Evolutionary conservation across 768 basidiomycete genomes (phyloP).

Genomic region (Leccinum variicolor): DNA sequence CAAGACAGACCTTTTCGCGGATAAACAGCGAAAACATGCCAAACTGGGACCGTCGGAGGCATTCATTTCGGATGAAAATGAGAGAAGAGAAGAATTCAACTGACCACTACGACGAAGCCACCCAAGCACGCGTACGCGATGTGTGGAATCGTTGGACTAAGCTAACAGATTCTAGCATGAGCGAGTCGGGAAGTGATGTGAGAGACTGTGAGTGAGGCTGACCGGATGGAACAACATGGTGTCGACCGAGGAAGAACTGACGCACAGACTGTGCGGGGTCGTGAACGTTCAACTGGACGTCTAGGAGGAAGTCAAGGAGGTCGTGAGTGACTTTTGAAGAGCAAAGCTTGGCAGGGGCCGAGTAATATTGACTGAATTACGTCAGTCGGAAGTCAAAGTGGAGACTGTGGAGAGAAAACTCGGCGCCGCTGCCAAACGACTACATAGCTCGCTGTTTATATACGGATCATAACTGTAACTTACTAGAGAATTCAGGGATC

Average conservation of each 20-base stretch:
- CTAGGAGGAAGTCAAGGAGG: neutral
- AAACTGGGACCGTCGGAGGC: conserved; percentile 53
- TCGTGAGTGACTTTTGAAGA: neutral
- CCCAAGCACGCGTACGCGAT: conserved; percentile 77
- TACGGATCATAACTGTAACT: neutral
- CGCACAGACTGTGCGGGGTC: conserved; percentile 2
- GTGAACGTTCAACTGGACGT: neutral
- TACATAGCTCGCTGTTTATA: neutral
- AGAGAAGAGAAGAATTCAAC: conserved; percentile 21
- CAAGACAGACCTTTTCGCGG: conserved; percentile 67
- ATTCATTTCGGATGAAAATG: neutral
- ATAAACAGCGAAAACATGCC: conserved; percentile 94
- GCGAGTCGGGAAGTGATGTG: neutral
- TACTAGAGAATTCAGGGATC: neutral
- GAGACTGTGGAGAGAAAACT: neutral
- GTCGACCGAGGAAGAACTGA: conserved; percentile 13
- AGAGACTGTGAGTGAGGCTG: conserved; percentile 17
- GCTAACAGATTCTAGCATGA: conserved; percentile 8
- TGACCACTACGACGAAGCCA: conserved; percentile 74
- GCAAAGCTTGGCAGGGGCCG: conserved; percentile 6
- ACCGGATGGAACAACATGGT: conserved; percentile 53
- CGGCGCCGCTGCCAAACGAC: neutral
- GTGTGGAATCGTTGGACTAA: conserved; percentile 63
- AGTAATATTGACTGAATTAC: conserved; percentile 6
- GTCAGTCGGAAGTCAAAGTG: conserved; percentile 10